Conservation (phyloP, 805 yeast species). For the Metschnikowia orientalis region DNA sequence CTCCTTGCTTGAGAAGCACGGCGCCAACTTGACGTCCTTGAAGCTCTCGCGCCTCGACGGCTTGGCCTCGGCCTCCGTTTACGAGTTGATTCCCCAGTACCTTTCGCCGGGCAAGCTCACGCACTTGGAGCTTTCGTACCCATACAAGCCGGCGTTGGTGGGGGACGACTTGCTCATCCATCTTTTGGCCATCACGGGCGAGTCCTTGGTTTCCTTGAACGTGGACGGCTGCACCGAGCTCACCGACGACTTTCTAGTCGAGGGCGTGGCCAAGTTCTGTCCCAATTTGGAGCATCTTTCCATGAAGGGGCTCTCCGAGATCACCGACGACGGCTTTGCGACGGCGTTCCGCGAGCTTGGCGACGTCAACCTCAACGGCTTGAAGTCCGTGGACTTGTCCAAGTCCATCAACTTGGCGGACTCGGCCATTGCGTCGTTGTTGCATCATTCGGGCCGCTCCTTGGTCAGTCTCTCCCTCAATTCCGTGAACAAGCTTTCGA, state of each 20-base stretch:
- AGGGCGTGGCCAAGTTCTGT: constrained; percentile 59
- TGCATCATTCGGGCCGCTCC: constrained; percentile 61
- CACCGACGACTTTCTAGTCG: constrained; percentile 57
- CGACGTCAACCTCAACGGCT: constrained; percentile 45
- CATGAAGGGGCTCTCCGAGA: constrained; percentile 52
- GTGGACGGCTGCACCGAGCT: constrained; percentile 72
- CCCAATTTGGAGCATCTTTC: constrained; percentile 55
- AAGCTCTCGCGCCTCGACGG: constrained; percentile 72
- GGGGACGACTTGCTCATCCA: constrained; percentile 64
- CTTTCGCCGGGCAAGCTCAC: constrained; percentile 43
- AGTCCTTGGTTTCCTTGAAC: constrained; percentile 49
- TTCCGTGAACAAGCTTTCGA: constrained; percentile 58
- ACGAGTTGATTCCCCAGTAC: constrained; percentile 62
- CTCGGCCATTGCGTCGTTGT: constrained; percentile 51
- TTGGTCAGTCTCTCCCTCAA: constrained; percentile 69
- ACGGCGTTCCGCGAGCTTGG: constrained; percentile 56
- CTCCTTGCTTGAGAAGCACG: constrained; percentile 57
- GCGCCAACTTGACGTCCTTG: constrained; percentile 48
- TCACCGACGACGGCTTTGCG: constrained; percentile 65
- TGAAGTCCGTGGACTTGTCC: constrained; percentile 55
- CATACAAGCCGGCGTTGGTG: constrained; percentile 59
- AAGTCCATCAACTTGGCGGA: constrained; percentile 68
- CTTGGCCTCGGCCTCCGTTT: constrained; percentile 50
- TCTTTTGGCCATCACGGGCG: constrained; percentile 59
- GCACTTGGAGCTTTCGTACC: constrained; percentile 63